Conservation (phyloP, 257 asterid species). For the Gardenia jasminoides region DNA sequence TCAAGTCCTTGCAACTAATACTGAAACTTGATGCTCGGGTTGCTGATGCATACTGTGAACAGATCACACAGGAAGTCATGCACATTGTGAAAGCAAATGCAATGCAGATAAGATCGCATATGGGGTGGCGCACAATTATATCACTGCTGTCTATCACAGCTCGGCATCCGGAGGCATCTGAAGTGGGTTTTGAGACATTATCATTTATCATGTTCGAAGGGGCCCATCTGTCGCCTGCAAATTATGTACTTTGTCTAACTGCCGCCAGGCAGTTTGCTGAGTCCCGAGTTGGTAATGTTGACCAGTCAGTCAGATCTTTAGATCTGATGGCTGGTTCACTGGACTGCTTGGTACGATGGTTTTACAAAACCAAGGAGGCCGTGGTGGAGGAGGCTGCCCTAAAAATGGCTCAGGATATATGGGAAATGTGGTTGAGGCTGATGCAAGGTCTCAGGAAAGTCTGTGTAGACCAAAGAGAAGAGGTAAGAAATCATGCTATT, state of each 20-base stretch:
- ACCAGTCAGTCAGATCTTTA: conserved; percentile 67
- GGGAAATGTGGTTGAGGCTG: conserved; percentile 96
- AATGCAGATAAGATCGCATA: conserved; percentile 78
- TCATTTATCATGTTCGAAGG: conserved; percentile 83
- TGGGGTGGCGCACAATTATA: conserved; percentile 86
- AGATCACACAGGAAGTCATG: conserved; percentile 85
- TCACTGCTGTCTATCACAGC: conserved; percentile 88
- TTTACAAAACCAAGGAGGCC: conserved; percentile 61
- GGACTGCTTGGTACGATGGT: conserved; percentile 73
- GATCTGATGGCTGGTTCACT: conserved; percentile 90
- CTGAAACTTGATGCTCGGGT: conserved; percentile 95
- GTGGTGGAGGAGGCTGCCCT: conserved; percentile 56
- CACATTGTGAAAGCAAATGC: conserved; percentile 89
- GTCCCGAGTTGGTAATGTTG: conserved; percentile 71
- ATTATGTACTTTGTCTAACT: conserved; percentile 72
- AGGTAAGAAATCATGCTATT: conserved; percentile 78
- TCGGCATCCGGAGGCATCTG: conserved; percentile 97
- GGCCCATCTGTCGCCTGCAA: conserved; percentile 81
- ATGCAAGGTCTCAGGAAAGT: conserved; percentile 79
- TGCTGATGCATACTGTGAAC: conserved; percentile 93
- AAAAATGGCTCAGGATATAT: conserved; percentile 77
- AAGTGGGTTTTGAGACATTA: conserved; percentile 80
- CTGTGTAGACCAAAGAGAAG: conserved; percentile 78
- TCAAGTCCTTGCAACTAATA: conserved; percentile 77
- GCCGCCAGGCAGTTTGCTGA: conserved; percentile 94